These are phyloP conservation scores for Pythium guiyangense DNA, from an alignment of 352 stramenopile species.

Conservation along the genomic window DNA sequence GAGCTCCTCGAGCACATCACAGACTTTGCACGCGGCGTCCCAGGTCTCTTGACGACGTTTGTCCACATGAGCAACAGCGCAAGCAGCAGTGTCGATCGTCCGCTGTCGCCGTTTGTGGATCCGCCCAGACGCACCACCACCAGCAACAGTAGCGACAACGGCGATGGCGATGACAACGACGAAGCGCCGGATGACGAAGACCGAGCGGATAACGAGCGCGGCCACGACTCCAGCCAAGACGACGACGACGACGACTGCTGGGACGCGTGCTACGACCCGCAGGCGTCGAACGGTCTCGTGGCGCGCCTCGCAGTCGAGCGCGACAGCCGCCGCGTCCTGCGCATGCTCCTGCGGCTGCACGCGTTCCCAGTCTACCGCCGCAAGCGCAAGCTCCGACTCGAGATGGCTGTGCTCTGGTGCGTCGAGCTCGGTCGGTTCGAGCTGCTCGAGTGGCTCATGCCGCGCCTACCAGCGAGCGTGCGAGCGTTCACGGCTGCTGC, in stretches of 20 bases:
- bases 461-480: neutral
- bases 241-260: neutral
- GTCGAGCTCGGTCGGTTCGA: conserved; percentile 1
- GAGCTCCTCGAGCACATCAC: too few relatives aligned
- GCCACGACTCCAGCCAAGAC: neutral
- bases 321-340: neutral
- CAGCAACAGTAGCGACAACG: neutral
- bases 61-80: too few relatives aligned
- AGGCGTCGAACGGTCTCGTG: conserved; percentile 1
- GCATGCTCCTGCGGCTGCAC: conserved; percentile 6
- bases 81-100: too few relatives aligned
- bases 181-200: too few relatives aligned
- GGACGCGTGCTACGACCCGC: conserved; percentile 3
- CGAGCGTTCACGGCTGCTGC: neutral
- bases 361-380: conserved; percentile 1
- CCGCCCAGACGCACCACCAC: too few relatives aligned
- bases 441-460: neutral
- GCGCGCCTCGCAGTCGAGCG: too few relatives aligned
- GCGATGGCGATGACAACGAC: neutral
- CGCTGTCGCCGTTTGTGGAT: too few relatives aligned
- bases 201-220: neutral
- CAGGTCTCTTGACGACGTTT: too few relatives aligned
- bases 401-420: conserved; percentile 1
- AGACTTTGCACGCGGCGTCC: too few relatives aligned
- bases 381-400: conserved; percentile 1